These are phyloP conservation scores for Floccularia luteovirens DNA, from an alignment of 768 basidiomycete species.

Conservation along the genomic window DNA sequence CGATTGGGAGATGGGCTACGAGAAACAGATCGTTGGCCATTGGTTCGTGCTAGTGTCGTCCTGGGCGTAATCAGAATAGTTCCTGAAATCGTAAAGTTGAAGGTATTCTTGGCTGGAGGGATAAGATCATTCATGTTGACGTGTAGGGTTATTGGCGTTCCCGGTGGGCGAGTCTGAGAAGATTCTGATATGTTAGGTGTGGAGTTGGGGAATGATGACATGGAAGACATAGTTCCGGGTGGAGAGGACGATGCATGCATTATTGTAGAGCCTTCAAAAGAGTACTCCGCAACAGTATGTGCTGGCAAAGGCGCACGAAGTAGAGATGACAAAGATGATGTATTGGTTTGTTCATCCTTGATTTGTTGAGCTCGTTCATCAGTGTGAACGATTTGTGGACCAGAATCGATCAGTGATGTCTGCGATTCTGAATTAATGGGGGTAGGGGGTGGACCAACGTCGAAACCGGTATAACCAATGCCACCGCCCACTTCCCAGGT, in stretches of 20 bases:
- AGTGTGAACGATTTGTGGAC: too few relatives aligned
- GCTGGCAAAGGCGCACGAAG: constrained; percentile 69
- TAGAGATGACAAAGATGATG: constrained; percentile 41
- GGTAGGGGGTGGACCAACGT: constrained; percentile 27
- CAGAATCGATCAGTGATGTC: too few relatives aligned
- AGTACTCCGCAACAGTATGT: constrained; percentile 60
- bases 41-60: constrained; percentile 17
- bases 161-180: constrained; percentile 32
- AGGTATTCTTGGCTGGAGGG: constrained; percentile 53
- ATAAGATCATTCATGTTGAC: constrained; percentile 75
- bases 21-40: constrained; percentile 12
- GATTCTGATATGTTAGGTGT: constrained; percentile 15
- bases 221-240: constrained; percentile 32
- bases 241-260: constrained; percentile 24
- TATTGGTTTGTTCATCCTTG: too few relatives aligned
- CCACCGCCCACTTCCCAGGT: constrained; percentile 62
- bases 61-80: constrained; percentile 53
- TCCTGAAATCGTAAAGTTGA: constrained; percentile 62
- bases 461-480: constrained; percentile 65
- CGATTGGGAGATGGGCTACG: constrained; percentile 5
- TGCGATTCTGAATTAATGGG: background rate
- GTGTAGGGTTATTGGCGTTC: constrained; percentile 62
- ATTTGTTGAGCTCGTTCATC: constrained; percentile 7
- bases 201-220: constrained; percentile 42
- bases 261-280: constrained; percentile 53